Evolutionary conservation across 164 flowering plant species (phyloP), one percentile per base, ranked within the genome.

Genomic region (Magnolia kwangsiensis): DNA sequence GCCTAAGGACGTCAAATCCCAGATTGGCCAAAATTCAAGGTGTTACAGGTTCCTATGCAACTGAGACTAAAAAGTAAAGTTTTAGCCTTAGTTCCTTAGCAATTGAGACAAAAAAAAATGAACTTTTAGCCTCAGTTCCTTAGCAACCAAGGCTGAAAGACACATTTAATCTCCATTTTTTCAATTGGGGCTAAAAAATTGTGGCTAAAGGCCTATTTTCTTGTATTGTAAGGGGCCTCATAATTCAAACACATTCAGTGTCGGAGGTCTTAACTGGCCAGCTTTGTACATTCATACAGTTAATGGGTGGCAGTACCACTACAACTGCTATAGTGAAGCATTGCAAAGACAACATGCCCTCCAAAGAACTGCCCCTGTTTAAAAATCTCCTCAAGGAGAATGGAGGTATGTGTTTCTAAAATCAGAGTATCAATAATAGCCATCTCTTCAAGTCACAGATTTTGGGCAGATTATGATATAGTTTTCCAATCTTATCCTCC

Each of bases 211-310:
- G n/a, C n/a, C n/a, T n/a, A n/a, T n/a, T n/a, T n/a, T n/a, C n/a
- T n/a, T n/a, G n/a, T n/a, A n/a, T n/a, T n/a, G 24, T 20, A 77
- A 85, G 69, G 50, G 84, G 37, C 74, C 88, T 24, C 67, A 59
- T 0, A 86, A 24, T 24, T 24, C 0, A 81, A n/a, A 55, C 13
- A 2, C 65, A 72, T 37, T 84, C 84, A 51, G 98, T 82, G 77
- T 97, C 99, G 4, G 99, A 96, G 82, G 84, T 94, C 18, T 78
- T 92, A 86, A 90, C 94, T 73, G 91, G 92, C 21, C 93, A 94
- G 79, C 89, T 96, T n/a, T 91, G 94, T 74, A 85, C 93, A 45
- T 96, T 90, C 82, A 82, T 96, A 29, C 97, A 92, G 74, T 85
- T 84, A 73, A 83, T 83, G 75, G 98, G 98, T 74, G 98, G 99